phyloP scores from a whole-genome alignment of 169 alveolate species.

The Cyclospora cayetanensis region DNA sequence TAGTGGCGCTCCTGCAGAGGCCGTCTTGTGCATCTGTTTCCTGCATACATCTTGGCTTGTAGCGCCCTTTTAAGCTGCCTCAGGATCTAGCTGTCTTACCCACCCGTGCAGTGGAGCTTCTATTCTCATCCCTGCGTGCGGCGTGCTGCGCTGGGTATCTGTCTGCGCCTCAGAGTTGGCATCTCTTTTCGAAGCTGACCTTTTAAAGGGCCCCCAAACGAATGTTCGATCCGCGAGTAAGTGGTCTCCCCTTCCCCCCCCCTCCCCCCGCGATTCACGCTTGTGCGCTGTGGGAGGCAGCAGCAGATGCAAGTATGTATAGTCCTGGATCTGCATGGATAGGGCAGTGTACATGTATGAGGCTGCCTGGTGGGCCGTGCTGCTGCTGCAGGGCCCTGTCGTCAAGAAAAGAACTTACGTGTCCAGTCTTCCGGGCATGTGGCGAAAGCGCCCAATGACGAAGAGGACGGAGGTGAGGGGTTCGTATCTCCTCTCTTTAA shows the following conservation, averaged over 20 bases:
- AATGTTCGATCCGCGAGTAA: neutral
- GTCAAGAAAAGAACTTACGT: too few relatives aligned
- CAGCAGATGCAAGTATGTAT: neutral
- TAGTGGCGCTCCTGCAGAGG: too few relatives aligned
- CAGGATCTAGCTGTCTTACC: too few relatives aligned
- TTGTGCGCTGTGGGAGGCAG: too few relatives aligned
- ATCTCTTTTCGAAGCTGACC: neutral
- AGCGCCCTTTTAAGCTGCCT: too few relatives aligned
- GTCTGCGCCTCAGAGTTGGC: neutral
- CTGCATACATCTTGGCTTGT: too few relatives aligned
- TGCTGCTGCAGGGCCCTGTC: neutral
- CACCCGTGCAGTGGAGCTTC: too few relatives aligned
- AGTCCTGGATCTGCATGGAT: too few relatives aligned
- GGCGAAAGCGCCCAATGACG: neutral
- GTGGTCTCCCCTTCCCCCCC: neutral
- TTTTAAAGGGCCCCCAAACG: neutral
- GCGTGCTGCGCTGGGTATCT: neutral
- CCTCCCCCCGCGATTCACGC: neutral
- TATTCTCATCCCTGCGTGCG: too few relatives aligned
- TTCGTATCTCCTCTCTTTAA: neutral
- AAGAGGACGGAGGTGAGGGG: neutral
- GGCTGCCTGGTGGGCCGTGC: neutral
- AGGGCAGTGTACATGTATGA: neutral
- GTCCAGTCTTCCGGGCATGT: neutral
- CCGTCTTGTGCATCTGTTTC: too few relatives aligned